phyloP scores from a whole-genome alignment of 306 rosid genomes.

The Trifolium dubium region DNA sequence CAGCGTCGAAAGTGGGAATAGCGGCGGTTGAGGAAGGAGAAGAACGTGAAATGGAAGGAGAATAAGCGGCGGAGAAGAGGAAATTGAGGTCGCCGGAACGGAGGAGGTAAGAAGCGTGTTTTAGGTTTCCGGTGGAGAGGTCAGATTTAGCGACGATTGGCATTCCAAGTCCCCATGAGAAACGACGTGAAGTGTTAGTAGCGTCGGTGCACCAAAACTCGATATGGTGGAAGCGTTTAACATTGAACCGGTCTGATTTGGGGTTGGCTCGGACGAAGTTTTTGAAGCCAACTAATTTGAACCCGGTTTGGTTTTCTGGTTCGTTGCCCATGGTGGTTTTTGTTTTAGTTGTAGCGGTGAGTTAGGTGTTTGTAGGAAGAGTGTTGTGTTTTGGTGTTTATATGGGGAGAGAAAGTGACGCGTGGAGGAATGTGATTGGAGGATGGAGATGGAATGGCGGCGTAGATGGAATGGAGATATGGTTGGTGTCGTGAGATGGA shows the following conservation, averaged over 20 bases:
- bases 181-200: slow-evolving; percentile 71
- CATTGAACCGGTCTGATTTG: slow-evolving; percentile 71
- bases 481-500: background rate
- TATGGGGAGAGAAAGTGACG: background rate
- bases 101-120: slow-evolving; percentile 88
- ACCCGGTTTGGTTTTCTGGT: background rate
- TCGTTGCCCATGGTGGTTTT: slow-evolving; percentile 50
- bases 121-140: slow-evolving; percentile 76
- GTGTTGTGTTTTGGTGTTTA: background rate
- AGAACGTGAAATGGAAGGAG: slow-evolving; percentile 55
- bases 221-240: slow-evolving; percentile 78
- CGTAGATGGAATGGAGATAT: background rate
- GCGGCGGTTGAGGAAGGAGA: slow-evolving; percentile 51
- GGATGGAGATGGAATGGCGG: background rate
- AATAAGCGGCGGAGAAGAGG: slow-evolving; percentile 91
- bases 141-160: slow-evolving; percentile 77
- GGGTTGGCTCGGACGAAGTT: slow-evolving; percentile 77
- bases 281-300: slow-evolving; percentile 64
- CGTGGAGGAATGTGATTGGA: slow-evolving; percentile 38
- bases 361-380: background rate
- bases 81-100: slow-evolving; percentile 84
- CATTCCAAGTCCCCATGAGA: slow-evolving; percentile 91
- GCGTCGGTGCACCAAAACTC: slow-evolving; percentile 95
- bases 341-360: background rate
- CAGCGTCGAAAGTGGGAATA: slow-evolving; percentile 61